A percentile compares a stretch with the other conserved stretches of the same genome.
phyloP scores from a whole-genome alignment of 2,329 filamentous ascomycete genomes.

The Phyllosticta citribraziliensis region DNA sequence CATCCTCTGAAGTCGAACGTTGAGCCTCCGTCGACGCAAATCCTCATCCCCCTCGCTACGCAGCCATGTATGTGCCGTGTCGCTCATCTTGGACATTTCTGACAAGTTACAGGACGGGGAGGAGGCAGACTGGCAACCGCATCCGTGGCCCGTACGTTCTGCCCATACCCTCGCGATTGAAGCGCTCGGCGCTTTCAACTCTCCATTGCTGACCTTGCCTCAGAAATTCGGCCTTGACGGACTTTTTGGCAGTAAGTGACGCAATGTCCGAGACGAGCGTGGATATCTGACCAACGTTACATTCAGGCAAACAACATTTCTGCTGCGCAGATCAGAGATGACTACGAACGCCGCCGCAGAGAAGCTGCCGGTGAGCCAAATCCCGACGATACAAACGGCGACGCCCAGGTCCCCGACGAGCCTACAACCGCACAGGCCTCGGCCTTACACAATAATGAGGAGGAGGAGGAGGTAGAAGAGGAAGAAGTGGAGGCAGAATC shows the following conservation, averaged over 20 bases:
- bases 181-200: background rate
- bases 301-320: constrained; percentile 62
- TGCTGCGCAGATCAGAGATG: constrained; percentile 51
- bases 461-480: constrained; percentile 45
- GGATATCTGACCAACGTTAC: background rate
- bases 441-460: background rate
- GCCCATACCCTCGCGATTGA: background rate
- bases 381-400: constrained; percentile 22
- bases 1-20: background rate
- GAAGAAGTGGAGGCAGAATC: constrained; percentile 13
- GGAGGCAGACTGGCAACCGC: constrained; percentile 30
- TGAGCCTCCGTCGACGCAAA: background rate
- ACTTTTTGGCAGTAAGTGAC: constrained; percentile 52
- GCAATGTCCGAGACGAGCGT: background rate
- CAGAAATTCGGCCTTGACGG: constrained; percentile 53
- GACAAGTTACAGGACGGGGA: constrained; percentile 14
- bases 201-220: background rate
- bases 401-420: constrained; percentile 24
- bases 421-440: constrained; percentile 15
- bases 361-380: constrained; percentile 33
- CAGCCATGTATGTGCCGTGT: background rate
- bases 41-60: background rate
- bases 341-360: constrained; percentile 44
- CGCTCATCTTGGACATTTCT: background rate
- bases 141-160: constrained; percentile 46